These are phyloP conservation scores for Arthrobotrys pseudoclavata DNA, from an alignment of 2,329 filamentous ascomycete species.

Conservation along the genomic window DNA sequence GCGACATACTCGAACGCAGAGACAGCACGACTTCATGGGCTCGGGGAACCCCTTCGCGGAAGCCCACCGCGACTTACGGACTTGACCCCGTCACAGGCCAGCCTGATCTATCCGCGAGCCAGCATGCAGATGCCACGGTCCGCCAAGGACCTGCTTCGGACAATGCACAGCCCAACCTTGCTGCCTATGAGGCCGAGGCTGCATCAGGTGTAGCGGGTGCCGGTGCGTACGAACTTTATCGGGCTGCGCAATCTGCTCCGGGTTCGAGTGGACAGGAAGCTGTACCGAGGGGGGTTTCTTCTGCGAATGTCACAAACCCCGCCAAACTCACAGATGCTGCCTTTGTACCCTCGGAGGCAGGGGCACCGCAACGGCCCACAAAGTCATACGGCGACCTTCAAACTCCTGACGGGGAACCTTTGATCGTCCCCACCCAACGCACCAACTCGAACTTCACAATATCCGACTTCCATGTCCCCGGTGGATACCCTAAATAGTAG, in stretches of 20 bases:
- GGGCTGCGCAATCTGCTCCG: constrained; percentile 33
- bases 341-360: constrained; percentile 33
- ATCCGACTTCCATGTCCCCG: constrained; percentile 78
- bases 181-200: constrained; percentile 56
- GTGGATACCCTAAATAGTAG: constrained; percentile 72
- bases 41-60: constrained; percentile 61
- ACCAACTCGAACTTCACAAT: constrained; percentile 69
- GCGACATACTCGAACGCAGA: constrained; percentile 26
- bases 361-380: constrained; percentile 29
- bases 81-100: constrained; percentile 61
- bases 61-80: constrained; percentile 62
- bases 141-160: constrained; percentile 14
- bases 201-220: constrained; percentile 56
- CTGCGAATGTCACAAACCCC: constrained; percentile 39
- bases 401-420: constrained; percentile 31
- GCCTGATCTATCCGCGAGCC: constrained; percentile 52
- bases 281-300: constrained; percentile 74
- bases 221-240: constrained; percentile 58
- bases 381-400: constrained; percentile 50
- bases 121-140: constrained; percentile 3
- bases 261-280: constrained; percentile 69
- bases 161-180: constrained; percentile 34
- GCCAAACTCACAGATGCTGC: constrained; percentile 58
- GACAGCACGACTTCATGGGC: constrained; percentile 50
- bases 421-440: constrained; percentile 56